These are phyloP conservation scores for Schizophyllum amplum DNA, from an alignment of 1,284 basidiomycete genomes.

Conservation along the genomic window DNA sequence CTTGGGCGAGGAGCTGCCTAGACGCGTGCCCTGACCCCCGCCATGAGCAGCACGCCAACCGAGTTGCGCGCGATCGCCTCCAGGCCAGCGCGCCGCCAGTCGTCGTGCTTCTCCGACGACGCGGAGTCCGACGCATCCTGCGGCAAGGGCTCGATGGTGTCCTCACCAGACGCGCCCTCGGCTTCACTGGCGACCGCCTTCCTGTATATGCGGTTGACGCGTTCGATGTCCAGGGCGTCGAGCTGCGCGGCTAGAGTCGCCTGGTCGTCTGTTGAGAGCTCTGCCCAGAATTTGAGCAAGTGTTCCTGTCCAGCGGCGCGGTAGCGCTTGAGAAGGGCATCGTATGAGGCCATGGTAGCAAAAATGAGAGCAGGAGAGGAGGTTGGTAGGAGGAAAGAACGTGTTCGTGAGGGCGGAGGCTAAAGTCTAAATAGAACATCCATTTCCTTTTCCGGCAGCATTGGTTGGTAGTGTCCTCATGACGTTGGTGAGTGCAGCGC, in stretches of 20 bases:
- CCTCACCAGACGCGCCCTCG: constrained; percentile 33
- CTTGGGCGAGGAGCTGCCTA: constrained; percentile 91
- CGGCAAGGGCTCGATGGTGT: constrained; percentile 73
- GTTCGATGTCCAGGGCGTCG: constrained; percentile 75
- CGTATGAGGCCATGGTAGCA: constrained; percentile 21
- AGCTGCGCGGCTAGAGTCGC: constrained; percentile 67
- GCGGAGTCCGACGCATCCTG: constrained; percentile 62
- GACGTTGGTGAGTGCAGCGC: neutral
- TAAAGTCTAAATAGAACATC: neutral
- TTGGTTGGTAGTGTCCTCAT: neutral
- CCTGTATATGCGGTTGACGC: constrained; percentile 85
- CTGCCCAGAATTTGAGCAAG: constrained; percentile 82
- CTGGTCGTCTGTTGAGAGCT: constrained; percentile 63
- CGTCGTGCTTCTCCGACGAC: constrained; percentile 45
- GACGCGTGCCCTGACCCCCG: constrained; percentile 96
- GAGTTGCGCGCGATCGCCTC: constrained; percentile 74
- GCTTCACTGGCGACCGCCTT: constrained; percentile 62
- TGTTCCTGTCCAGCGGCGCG: constrained; percentile 82
- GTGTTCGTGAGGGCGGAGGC: neutral
- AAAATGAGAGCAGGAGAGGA: neutral
- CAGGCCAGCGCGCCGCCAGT: constrained; percentile 74
- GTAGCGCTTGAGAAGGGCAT: constrained; percentile 53
- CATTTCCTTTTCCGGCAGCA: neutral
- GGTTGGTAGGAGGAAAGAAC: neutral
- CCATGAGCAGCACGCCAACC: constrained; percentile 94